These are phyloP conservation scores for Yueomyces sp. DNA, from an alignment of 1,139 yeast genomes.

Conservation along the genomic window DNA sequence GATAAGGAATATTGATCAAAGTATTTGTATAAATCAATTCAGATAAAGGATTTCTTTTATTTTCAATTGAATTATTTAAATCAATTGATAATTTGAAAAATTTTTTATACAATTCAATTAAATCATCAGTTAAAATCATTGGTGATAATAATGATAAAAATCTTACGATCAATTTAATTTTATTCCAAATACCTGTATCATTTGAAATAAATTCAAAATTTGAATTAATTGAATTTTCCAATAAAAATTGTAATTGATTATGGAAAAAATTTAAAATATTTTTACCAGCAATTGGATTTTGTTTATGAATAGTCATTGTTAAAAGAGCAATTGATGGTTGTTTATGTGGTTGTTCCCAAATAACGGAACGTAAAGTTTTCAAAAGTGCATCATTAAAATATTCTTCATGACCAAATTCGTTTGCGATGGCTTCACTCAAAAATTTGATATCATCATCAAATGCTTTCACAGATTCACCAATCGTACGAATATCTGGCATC, in stretches of 20 bases:
- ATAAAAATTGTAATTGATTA: slow-evolving; percentile 42
- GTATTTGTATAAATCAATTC: slow-evolving; percentile 59
- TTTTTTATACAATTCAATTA: slow-evolving; percentile 40
- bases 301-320: slow-evolving; percentile 54
- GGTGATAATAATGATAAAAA: slow-evolving; percentile 57
- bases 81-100: slow-evolving; percentile 46
- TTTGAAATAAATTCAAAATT: slow-evolving; percentile 18
- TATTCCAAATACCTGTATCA: slow-evolving; percentile 60
- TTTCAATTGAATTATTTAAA: slow-evolving; percentile 32
- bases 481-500: slow-evolving; percentile 44
- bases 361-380: slow-evolving; percentile 54
- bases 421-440: slow-evolving; percentile 52
- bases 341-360: slow-evolving; percentile 86
- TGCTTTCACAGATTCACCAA: slow-evolving; percentile 51
- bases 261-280: slow-evolving; percentile 60
- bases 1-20: slow-evolving; percentile 57
- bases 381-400: slow-evolving; percentile 47
- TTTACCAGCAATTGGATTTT: slow-evolving; percentile 56
- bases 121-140: slow-evolving; percentile 40
- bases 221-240: slow-evolving; percentile 26
- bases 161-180: slow-evolving; percentile 57
- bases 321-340: slow-evolving; percentile 60
- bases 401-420: slow-evolving; percentile 57
- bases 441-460: slow-evolving; percentile 58
- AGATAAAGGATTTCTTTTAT: slow-evolving; percentile 42